phyloP scores from a whole-genome alignment of 2,329 filamentous ascomycete species.

The Pleochaeta shiraiana region DNA sequence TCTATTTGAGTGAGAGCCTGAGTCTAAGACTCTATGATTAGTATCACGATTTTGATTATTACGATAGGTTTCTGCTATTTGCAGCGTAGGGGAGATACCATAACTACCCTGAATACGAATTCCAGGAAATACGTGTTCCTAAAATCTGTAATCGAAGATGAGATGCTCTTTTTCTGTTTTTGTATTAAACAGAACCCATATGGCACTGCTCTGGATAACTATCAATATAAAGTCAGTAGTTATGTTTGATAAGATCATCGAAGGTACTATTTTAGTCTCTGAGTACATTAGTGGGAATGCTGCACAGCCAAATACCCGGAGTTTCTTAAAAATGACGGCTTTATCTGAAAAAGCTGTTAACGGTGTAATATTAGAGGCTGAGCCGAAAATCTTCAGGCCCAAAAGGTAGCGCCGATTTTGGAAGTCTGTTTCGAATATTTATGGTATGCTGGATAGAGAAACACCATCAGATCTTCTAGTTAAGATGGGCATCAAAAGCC shows the following conservation, averaged over 20 bases:
- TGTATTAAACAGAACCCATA: too few relatives aligned
- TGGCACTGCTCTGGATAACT: neutral
- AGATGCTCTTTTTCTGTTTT: too few relatives aligned
- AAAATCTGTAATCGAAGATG: too few relatives aligned
- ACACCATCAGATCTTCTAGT: neutral
- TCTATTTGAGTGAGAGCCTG: too few relatives aligned
- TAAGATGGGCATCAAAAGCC: neutral
- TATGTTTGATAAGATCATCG: neutral
- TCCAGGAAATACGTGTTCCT: too few relatives aligned
- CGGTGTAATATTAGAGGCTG: neutral
- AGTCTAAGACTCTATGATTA: too few relatives aligned
- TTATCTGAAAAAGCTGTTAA: neutral
- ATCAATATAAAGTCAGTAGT: neutral
- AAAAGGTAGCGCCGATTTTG: neutral
- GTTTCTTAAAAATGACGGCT: neutral
- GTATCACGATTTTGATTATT: too few relatives aligned
- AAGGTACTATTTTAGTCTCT: neutral
- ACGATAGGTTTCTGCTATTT: too few relatives aligned
- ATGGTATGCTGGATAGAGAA: neutral
- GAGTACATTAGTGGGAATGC: neutral
- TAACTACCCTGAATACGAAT: too few relatives aligned
- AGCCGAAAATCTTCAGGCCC: neutral
- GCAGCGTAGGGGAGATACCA: too few relatives aligned
- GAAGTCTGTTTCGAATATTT: neutral
- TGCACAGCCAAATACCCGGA: neutral